Conservation (phyloP, 129 eudicot species). For the Tanacetum coccineum region DNA sequence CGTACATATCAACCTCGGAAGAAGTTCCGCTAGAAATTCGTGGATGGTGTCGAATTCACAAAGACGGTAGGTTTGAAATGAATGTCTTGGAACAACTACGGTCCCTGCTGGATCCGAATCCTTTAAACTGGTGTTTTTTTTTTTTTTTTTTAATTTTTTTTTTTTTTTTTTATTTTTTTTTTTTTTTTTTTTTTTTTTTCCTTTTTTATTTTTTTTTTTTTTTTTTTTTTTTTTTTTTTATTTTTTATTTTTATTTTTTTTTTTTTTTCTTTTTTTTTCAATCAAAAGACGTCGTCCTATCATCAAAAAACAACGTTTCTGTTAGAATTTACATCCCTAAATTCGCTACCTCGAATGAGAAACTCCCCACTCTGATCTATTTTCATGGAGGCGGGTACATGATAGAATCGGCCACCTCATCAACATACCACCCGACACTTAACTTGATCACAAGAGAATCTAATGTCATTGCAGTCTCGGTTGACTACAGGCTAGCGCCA, state of each 20-base stretch:
- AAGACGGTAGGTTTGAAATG: constrained; percentile 5
- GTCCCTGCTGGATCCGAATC: constrained; percentile 5
- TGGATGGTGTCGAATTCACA: too few relatives aligned
- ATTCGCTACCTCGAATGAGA: neutral
- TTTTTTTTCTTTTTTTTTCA: too few relatives aligned
- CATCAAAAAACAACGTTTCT: neutral
- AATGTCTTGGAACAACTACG: neutral
- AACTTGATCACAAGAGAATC: neutral
- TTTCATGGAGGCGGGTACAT: neutral
- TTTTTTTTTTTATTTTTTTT: too few relatives aligned
- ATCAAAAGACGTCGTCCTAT: neutral
- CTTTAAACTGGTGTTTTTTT: constrained; percentile 8
- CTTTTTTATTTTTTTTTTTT: too few relatives aligned
- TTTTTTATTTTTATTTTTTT: too few relatives aligned
- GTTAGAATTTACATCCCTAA: constrained; percentile 6
- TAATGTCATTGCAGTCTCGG: constrained; percentile 1
- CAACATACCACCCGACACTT: neutral
- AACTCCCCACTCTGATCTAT: constrained; percentile 1
- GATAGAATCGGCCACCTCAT: neutral
- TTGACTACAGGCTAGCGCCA: constrained; percentile 2
- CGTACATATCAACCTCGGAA: neutral
- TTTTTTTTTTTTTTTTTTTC: too few relatives aligned
- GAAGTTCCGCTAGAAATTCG: neutral
- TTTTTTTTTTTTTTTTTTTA: too few relatives aligned
- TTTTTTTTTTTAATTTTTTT: too few relatives aligned